These are phyloP conservation scores for Thinopyrum elongatum DNA, from an alignment of 176 grass and related monocot genomes.

Conservation along the genomic window DNA sequence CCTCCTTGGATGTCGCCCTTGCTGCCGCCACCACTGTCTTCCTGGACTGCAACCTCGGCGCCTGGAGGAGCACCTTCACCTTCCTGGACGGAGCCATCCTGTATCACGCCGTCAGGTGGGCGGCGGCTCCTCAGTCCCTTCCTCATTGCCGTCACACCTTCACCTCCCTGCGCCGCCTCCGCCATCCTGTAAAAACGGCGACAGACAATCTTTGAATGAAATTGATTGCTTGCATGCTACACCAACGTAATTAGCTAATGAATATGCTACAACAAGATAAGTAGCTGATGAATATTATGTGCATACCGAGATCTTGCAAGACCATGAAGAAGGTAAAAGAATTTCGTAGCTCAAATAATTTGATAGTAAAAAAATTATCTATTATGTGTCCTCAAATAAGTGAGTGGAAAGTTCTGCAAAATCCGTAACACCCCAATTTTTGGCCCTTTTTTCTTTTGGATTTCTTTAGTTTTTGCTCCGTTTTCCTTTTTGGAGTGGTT, in stretches of 20 bases:
- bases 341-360: neutral
- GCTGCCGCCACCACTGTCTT: neutral
- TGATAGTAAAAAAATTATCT: neutral
- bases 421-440: too few relatives aligned
- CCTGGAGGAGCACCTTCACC: neutral
- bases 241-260: neutral
- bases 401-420: too few relatives aligned
- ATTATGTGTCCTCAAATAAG: too few relatives aligned
- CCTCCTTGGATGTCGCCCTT: too few relatives aligned
- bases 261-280: too few relatives aligned
- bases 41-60: neutral
- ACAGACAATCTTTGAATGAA: neutral
- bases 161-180: neutral
- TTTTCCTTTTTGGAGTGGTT: too few relatives aligned
- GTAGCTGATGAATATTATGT: neutral
- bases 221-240: neutral
- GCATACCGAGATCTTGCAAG: neutral
- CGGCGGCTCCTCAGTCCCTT: too few relatives aligned
- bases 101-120: too few relatives aligned
- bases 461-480: too few relatives aligned
- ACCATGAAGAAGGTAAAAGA: neutral
- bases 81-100: neutral
- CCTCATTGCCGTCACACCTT: too few relatives aligned
- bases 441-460: too few relatives aligned
- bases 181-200: neutral